Percentiles rank a stretch among this genome's conserved stretches.
phyloP scores from a whole-genome alignment of 2,329 filamentous ascomycete species.

The Colletotrichum sp. region DNA sequence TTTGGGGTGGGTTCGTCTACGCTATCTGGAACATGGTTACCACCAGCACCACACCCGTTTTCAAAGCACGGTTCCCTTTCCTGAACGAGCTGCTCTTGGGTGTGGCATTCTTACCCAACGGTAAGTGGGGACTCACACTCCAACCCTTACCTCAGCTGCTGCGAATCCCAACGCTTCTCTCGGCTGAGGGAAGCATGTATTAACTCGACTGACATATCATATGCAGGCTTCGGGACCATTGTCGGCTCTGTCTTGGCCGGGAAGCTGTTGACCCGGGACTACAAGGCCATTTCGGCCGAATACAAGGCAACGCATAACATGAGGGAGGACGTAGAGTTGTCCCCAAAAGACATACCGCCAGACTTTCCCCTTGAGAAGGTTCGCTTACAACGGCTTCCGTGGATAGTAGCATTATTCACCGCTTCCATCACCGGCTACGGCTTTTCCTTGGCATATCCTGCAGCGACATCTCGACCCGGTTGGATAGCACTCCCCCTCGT shows the following conservation, averaged over 20 bases:
- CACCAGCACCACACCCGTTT: conserved; percentile 41
- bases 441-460: conserved; percentile 28
- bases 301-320: conserved; percentile 19
- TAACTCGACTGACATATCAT: not conserved
- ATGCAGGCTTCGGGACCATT: conserved; percentile 40
- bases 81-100: conserved; percentile 28
- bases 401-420: conserved; percentile 31
- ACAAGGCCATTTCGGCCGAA: conserved; percentile 25
- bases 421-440: conserved; percentile 43
- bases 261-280: conserved; percentile 43
- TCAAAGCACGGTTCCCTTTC: conserved; percentile 30
- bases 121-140: not conserved
- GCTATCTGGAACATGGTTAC: conserved; percentile 54
- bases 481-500: conserved; percentile 31
- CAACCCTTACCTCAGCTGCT: not conserved
- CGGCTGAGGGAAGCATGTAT: not conserved
- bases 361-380: conserved; percentile 49
- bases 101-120: conserved; percentile 31
- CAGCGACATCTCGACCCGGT: conserved; percentile 15
- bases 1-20: conserved; percentile 41
- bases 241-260: conserved; percentile 44
- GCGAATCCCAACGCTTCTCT: not conserved
- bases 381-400: conserved; percentile 42
- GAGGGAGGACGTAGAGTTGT: conserved; percentile 28
- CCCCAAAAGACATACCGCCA: conserved; percentile 26